Evolutionary conservation across 140 eudicot species (phyloP), one percentile per base, ranked within the genome.

Genomic region (Ambrosia hybrid): DNA sequence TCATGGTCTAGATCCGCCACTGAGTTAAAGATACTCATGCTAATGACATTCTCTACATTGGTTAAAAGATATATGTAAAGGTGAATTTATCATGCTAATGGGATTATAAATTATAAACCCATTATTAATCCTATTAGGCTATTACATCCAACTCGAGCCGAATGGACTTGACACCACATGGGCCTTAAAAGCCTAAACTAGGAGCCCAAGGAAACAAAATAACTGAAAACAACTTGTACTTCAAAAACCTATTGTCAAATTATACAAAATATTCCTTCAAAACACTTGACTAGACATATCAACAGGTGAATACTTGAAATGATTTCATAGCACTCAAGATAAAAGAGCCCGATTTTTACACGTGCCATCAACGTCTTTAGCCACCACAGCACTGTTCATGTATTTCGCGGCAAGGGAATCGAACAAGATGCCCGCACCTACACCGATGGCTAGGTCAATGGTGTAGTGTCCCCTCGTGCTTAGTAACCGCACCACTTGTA

Each of bases 381-480:
- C 65, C 55, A 60, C 67, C 59, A 8, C 75, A 51, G 16, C 81
- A 34, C 4, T 62, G 21, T 63, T 71, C 78, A 78, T 41, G 59
- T 93, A 93, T 70, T 85, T 85, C 7, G 84, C 96, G 1, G 98
- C 96, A 10, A 92, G 71, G 38, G 83, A 89, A 74, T 93, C 96
- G 17, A 93, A 93, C 68, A 93, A 57, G 4, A 92, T 68, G 34
- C 98, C 98, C 3, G 98, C 97, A 57, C 98, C 98, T 46, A 93
- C 86, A 2, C 98, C 98, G 0, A 93, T 90, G 0, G 85, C 96
- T 81, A 93, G 79, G 78, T 93, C 98, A n/a, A 93, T 93, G 0
- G 98, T 93, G 78, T 93, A 93, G 78, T 93, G 98, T 43, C 98
- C 98, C 60, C 98, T 74, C 0, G 96, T 89, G 72, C 87, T 85